Conservation (phyloP, 2,329 filamentous ascomycete species). For the Cladophialophora exuberans region DNA sequence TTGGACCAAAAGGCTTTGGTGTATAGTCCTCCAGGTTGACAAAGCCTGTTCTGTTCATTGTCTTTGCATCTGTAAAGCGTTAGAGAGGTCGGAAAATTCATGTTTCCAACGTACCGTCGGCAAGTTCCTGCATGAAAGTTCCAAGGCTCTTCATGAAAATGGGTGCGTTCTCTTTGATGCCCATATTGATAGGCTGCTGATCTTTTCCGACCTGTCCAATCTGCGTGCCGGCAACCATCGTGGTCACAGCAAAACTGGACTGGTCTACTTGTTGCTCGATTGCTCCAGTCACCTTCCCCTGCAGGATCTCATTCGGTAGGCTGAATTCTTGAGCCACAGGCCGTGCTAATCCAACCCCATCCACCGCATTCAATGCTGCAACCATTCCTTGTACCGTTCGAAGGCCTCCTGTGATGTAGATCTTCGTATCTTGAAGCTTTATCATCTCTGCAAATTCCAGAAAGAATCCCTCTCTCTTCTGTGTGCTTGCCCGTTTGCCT, state of each 20-base stretch:
- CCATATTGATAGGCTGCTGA: conserved; percentile 48
- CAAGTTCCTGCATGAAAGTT: conserved; percentile 1
- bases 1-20: neutral
- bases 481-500: conserved; percentile 57
- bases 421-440: conserved; percentile 56
- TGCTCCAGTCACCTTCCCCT: conserved; percentile 42
- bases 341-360: conserved; percentile 63
- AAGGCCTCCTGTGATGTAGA: conserved; percentile 63
- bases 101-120: neutral
- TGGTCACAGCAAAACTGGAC: conserved; percentile 55
- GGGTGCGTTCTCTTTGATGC: neutral
- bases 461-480: conserved; percentile 63
- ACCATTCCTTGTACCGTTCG: conserved; percentile 61
- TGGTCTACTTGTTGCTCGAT: conserved; percentile 50
- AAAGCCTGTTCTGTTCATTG: neutral
- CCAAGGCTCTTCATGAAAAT: conserved; percentile 7
- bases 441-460: conserved; percentile 61
- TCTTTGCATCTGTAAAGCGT: conserved; percentile 2
- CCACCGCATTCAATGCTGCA: conserved; percentile 56
- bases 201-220: conserved; percentile 58
- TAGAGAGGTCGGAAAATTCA: neutral
- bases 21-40: conserved; percentile 5
- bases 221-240: conserved; percentile 54
- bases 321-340: conserved; percentile 55
- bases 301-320: conserved; percentile 35